Conservation (phyloP, 2,329 filamentous ascomycete genomes). For the Aspergillus sp. region DNA sequence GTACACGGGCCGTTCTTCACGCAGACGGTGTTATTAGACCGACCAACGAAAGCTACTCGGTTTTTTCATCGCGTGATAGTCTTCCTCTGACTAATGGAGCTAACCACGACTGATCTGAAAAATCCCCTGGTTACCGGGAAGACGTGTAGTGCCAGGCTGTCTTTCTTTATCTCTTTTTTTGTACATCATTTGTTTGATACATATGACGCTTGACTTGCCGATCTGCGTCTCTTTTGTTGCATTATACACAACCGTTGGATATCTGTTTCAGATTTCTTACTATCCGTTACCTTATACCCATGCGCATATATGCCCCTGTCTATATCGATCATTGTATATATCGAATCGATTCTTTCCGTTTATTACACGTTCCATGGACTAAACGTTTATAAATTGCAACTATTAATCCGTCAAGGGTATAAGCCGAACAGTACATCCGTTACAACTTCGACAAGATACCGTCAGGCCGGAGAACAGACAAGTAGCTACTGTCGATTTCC, state of each 20-base stretch:
- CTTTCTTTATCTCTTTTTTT: background rate
- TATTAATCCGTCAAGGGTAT: too few relatives aligned
- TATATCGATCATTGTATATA: background rate
- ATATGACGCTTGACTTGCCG: background rate
- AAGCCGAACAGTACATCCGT: too few relatives aligned
- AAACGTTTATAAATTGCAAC: too few relatives aligned
- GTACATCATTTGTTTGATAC: background rate
- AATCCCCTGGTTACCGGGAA: too few relatives aligned
- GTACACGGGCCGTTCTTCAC: constrained; percentile 30
- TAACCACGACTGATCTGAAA: too few relatives aligned
- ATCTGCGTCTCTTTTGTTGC: too few relatives aligned
- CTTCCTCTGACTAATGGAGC: constrained; percentile 14
- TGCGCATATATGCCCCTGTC: background rate
- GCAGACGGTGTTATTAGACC: constrained; percentile 29
- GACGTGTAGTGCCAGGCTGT: background rate
- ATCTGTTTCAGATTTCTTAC: background rate
- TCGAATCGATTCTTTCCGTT: background rate
- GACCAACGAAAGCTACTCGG: constrained; percentile 17
- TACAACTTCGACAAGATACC: too few relatives aligned
- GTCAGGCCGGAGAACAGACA: too few relatives aligned
- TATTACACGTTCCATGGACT: too few relatives aligned
- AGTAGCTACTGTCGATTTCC: too few relatives aligned
- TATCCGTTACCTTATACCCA: background rate
- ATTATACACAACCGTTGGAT: background rate
- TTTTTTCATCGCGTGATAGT: constrained; percentile 26